Conservation (phyloP, 73 alveolate genomes). For the Blepharisma stoltei region DNA sequence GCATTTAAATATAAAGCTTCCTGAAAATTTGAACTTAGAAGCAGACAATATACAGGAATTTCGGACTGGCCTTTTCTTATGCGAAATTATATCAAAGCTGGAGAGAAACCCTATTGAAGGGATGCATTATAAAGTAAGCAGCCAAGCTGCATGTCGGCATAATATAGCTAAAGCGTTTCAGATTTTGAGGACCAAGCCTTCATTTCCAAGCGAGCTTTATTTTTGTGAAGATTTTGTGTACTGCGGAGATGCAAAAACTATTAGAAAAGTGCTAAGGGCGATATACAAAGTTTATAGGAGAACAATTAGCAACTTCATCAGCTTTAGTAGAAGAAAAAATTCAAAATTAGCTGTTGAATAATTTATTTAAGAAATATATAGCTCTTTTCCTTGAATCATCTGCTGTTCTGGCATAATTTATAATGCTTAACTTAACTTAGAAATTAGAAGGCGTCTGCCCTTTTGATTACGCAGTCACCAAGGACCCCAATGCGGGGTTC, state of each 20-base stretch:
- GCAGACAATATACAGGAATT: background rate
- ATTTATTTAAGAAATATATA: too few relatives aligned
- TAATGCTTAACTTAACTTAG: too few relatives aligned
- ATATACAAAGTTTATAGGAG: constrained; percentile 13
- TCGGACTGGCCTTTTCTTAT: background rate
- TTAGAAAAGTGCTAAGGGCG: constrained; percentile 7
- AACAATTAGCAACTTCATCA: background rate
- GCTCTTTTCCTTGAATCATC: too few relatives aligned
- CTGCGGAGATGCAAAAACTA: constrained; percentile 2
- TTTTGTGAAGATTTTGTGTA: constrained; percentile 13
- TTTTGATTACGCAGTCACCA: too few relatives aligned
- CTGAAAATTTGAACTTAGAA: background rate
- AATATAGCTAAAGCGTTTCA: constrained; percentile 26
- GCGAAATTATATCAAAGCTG: background rate
- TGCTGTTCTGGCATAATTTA: too few relatives aligned
- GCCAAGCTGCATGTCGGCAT: constrained; percentile 30
- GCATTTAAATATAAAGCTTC: background rate
- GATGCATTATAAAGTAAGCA: constrained; percentile 1
- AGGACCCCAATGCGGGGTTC: too few relatives aligned
- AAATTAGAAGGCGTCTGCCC: too few relatives aligned
- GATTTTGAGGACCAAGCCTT: constrained; percentile 28
- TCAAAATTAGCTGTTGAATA: too few relatives aligned
- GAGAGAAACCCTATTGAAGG: constrained; percentile 11
- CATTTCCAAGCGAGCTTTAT: constrained; percentile 10
- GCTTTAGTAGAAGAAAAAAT: too few relatives aligned